Evolutionary conservation across 768 basidiomycete species (phyloP).

Genomic region (Calocera cornea): DNA sequence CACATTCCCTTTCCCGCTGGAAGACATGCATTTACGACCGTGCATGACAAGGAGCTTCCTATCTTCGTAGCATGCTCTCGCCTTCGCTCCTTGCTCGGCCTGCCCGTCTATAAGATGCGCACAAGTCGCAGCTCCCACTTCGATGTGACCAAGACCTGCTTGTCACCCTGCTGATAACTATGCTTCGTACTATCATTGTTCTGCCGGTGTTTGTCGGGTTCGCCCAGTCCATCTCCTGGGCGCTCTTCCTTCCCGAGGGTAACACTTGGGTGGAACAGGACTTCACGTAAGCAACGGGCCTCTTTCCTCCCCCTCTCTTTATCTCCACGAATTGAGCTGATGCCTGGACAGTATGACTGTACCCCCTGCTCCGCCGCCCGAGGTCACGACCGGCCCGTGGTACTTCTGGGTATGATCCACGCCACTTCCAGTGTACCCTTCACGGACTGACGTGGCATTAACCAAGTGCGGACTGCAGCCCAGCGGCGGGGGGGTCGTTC

Average conservation of each 20-base stretch:
- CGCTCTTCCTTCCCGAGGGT: background rate
- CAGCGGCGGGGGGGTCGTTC: background rate
- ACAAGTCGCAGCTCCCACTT: no score
- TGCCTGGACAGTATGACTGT: background rate
- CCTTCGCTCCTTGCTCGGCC: no score
- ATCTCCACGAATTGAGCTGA: no score
- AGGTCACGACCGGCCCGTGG: conserved; percentile 5
- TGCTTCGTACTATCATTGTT: background rate
- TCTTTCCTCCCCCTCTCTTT: background rate
- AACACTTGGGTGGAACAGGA: conserved; percentile 2
- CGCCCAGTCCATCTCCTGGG: background rate
- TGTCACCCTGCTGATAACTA: no score
- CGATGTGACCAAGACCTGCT: no score
- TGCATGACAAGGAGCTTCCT: no score
- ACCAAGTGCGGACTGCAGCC: conserved; percentile 6
- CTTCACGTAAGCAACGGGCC: background rate
- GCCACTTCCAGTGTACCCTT: background rate
- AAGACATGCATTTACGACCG: no score
- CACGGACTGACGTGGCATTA: no score
- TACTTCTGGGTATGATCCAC: background rate
- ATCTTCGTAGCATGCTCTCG: no score
- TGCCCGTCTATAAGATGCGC: no score
- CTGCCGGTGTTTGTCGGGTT: background rate
- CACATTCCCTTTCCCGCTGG: no score
- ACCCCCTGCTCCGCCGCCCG: background rate